Evolutionary conservation across 2,329 filamentous ascomycete genomes (phyloP), one percentile per base, ranked within the genome.

Genomic region (Colletotrichum melonis): DNA sequence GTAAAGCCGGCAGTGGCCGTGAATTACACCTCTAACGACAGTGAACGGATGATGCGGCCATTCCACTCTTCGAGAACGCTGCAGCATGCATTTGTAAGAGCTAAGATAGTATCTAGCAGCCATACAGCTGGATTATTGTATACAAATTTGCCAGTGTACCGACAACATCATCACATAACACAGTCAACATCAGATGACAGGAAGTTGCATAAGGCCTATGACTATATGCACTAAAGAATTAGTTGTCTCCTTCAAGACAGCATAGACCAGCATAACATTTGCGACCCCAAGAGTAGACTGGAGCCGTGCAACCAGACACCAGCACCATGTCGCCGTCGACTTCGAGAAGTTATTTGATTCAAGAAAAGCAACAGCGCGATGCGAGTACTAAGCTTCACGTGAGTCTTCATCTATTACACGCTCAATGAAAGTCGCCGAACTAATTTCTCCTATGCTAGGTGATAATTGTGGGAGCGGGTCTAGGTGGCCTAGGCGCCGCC

Each of bases 401-500:
- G 7, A 58, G 69, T 62, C 5, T 16, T 9, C 16, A 2, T 30
- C 24, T 32, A 22, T 7, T 2, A 7, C 5, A 24, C 1, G 8
- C 16, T 32, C 24, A 22, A 3, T 16, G 6, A 5, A 1, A 22
- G 5, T 11, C 4, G 1, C 5, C 59, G 14, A 8, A 52, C 42
- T 28, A 11, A 16, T 11, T 9, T 3, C 1, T 3, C 3, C 30
- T 9, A 4, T 19, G 5, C 38, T 22, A 76, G 63, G 69, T 76
- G 11, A 62, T 76, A 26, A 59, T 76, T 9, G 74, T 75, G 1
- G 74, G 74, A 8, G 74, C 74, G 7, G 74, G 74, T 1, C 60
- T 76, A 1, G 73, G 74, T n/a, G 74, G 74, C 1, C 74, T 76
- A 4, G 69, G 66, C 30, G 70, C 73, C 9, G 69, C 74, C 7